Percentiles rank a stretch among this genome's conserved stretches.
phyloP scores from a whole-genome alignment of 306 rosid genomes.

The Cicer cuneatum region DNA sequence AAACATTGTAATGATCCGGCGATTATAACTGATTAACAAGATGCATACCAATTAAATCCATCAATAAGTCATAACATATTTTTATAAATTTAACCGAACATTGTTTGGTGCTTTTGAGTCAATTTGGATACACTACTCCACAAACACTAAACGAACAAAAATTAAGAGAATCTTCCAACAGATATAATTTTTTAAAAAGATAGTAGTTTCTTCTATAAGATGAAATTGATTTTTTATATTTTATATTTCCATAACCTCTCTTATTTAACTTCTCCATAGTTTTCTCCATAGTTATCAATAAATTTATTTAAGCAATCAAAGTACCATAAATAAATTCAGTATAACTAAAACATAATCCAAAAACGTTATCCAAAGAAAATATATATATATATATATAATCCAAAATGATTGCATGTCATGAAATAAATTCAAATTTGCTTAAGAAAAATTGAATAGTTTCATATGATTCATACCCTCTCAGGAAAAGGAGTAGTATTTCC shows the following conservation, averaged over 20 bases:
- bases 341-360: neutral
- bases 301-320: neutral
- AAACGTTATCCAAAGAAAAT: too few species aligned
- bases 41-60: too few species aligned
- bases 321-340: neutral
- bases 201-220: neutral
- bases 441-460: neutral
- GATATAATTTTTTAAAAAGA: neutral
- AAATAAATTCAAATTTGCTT: neutral
- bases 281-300: neutral
- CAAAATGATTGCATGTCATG: neutral
- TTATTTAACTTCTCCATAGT: neutral
- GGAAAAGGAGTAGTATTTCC: conserved; percentile 88
- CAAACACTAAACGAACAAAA: neutral
- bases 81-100: neutral
- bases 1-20: too few species aligned
- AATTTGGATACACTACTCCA: neutral
- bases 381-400: neutral
- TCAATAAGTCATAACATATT: neutral
- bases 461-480: conserved; percentile 61
- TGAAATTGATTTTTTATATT: neutral
- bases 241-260: neutral
- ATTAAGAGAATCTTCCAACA: neutral
- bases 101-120: neutral
- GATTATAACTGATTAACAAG: too few species aligned